phyloP scores from a whole-genome alignment of 345 rosid genomes.

The Arabidopsis thaliana region DNA sequence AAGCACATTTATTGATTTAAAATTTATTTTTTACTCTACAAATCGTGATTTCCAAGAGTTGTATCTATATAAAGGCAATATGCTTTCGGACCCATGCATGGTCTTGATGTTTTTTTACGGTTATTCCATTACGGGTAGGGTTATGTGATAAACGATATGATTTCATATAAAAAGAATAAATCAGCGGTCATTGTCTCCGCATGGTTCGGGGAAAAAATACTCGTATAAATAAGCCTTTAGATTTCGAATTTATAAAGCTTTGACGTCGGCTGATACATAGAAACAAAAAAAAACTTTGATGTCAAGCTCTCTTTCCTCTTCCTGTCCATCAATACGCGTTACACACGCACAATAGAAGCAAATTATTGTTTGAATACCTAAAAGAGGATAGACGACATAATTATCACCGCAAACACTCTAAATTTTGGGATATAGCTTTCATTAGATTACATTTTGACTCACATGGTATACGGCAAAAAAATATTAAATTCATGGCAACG shows the following conservation, averaged over 20 bases:
- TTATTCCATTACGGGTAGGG: conserved; percentile 33
- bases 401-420: neutral
- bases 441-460: conserved; percentile 19
- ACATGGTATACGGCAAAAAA: conserved; percentile 34
- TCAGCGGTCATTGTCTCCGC: conserved; percentile 41
- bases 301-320: conserved; percentile 7
- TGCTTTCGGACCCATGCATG: conserved; percentile 31
- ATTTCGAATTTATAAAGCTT: conserved; percentile 34
- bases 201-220: conserved; percentile 34
- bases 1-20: neutral
- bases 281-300: conserved; percentile 29
- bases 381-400: conserved; percentile 2
- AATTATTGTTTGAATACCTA: conserved; percentile 26
- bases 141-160: conserved; percentile 36
- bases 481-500: conserved; percentile 28
- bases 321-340: conserved; percentile 12
- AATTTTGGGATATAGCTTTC: neutral
- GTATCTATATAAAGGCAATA: conserved; percentile 26
- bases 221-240: conserved; percentile 40
- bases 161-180: conserved; percentile 24
- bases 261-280: conserved; percentile 41
- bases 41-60: conserved; percentile 12
- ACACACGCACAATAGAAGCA: conserved; percentile 33
- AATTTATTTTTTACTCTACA: neutral
- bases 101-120: conserved; percentile 29